Conservation (phyloP, 2,329 filamentous ascomycete species). For the Macrophomina tecta region DNA sequence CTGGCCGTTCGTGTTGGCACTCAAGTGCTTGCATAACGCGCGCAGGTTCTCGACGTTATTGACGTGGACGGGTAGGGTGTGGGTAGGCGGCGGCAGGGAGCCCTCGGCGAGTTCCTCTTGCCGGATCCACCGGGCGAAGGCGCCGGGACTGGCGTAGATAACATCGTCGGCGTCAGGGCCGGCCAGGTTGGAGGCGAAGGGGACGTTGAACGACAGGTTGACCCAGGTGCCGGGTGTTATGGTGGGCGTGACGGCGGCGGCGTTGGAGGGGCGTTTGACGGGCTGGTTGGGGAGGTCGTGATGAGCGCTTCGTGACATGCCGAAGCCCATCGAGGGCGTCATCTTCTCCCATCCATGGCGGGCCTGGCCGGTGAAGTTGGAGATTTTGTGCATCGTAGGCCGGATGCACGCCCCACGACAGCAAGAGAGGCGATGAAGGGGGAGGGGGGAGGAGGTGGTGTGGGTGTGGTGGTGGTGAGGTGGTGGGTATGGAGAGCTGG, state of each 20-base stretch:
- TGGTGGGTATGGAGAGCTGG: slow-evolving; percentile 28
- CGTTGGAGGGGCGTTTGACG: slow-evolving; percentile 63
- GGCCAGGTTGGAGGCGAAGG: slow-evolving; percentile 88
- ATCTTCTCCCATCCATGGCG: slow-evolving; percentile 73
- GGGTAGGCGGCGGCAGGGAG: slow-evolving; percentile 66
- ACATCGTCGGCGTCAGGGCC: slow-evolving; percentile 95
- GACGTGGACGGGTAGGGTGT: slow-evolving; percentile 90
- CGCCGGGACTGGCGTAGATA: slow-evolving; percentile 86
- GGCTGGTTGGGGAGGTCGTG: slow-evolving; percentile 60
- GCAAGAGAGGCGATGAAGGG: slow-evolving; percentile 20
- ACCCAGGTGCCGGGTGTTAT: slow-evolving; percentile 77
- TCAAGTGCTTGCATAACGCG: slow-evolving; percentile 81
- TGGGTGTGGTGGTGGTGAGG: slow-evolving; percentile 28
- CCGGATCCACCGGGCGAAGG: slow-evolving; percentile 91
- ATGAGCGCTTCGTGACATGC: slow-evolving; percentile 61
- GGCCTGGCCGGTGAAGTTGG: slow-evolving; percentile 69
- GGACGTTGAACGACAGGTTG: slow-evolving; percentile 96
- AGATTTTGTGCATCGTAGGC: slow-evolving; percentile 68
- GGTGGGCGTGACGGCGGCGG: slow-evolving; percentile 60
- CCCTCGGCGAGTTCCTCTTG: slow-evolving; percentile 85
- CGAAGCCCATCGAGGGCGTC: slow-evolving; percentile 66
- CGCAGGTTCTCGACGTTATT: slow-evolving; percentile 83
- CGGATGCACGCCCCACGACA: slow-evolving; percentile 26
- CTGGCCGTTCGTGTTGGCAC: slow-evolving; percentile 66
- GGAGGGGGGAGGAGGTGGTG: slow-evolving; percentile 15